Evolutionary conservation across 352 stramenopile species (phyloP).

Genomic region (Phytophthora chlamydospora): DNA sequence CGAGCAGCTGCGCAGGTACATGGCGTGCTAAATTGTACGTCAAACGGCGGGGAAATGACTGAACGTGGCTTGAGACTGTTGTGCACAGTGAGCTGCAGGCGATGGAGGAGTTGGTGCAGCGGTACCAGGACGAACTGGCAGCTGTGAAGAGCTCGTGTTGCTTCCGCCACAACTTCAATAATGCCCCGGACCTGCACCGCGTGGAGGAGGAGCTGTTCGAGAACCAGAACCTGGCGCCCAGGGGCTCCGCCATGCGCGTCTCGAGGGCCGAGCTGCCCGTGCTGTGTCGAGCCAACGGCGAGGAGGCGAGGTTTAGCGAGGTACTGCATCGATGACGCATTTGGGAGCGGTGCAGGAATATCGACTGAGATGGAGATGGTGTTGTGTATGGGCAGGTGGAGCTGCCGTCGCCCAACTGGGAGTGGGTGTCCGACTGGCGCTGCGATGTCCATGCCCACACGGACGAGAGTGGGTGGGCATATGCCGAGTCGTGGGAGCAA

Average conservation of each 20-base stretch:
- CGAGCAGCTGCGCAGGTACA: constrained; percentile 40
- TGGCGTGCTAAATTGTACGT: background rate
- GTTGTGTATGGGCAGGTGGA: constrained; percentile 33
- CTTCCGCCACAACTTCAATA: constrained; percentile 3
- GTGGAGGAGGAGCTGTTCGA: constrained; percentile 66
- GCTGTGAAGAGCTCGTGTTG: background rate
- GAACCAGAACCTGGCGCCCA: constrained; percentile 49
- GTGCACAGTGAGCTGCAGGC: constrained; percentile 55
- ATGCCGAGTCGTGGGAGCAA: constrained; percentile 47
- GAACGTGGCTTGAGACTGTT: background rate
- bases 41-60: background rate
- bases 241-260: constrained; percentile 27
- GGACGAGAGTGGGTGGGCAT: constrained; percentile 63
- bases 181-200: constrained; percentile 31
- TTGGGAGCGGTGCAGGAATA: background rate
- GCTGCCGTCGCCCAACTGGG: constrained; percentile 60
- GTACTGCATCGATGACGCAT: constrained; percentile 14
- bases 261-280: constrained; percentile 29
- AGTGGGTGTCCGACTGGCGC: constrained; percentile 64
- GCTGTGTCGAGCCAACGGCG: constrained; percentile 36
- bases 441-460: constrained; percentile 51
- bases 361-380: background rate
- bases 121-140: constrained; percentile 64
- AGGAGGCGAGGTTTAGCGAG: constrained; percentile 47
- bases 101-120: constrained; percentile 62